phyloP scores from a whole-genome alignment of 805 yeast genomes.

The Lipomyces yamadae region DNA sequence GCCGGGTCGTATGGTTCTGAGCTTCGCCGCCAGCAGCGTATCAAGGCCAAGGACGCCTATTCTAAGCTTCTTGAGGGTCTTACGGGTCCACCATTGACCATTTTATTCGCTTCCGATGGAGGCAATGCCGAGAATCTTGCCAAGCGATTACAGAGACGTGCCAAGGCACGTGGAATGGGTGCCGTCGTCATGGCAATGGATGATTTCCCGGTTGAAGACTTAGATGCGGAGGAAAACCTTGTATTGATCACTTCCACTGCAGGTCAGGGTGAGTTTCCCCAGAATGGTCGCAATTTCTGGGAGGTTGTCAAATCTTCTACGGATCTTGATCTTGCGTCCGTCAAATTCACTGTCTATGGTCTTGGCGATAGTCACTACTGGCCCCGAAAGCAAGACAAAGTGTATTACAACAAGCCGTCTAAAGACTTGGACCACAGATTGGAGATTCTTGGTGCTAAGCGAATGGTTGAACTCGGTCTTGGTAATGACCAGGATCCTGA shows the following conservation, averaged over 20 bases:
- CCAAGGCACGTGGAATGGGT: slow-evolving; percentile 77
- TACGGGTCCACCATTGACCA: slow-evolving; percentile 87
- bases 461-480: slow-evolving; percentile 74
- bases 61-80: slow-evolving; percentile 79
- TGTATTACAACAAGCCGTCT: slow-evolving; percentile 90
- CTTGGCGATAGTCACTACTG: slow-evolving; percentile 86
- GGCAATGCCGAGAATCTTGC: slow-evolving; percentile 87
- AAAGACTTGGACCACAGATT: slow-evolving; percentile 71
- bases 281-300: slow-evolving; percentile 79
- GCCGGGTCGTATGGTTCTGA: slow-evolving; percentile 65
- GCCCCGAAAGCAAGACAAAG: slow-evolving; percentile 96
- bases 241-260: slow-evolving; percentile 75
- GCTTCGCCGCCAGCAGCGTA: slow-evolving; percentile 61
- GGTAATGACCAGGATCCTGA: slow-evolving; percentile 99
- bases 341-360: slow-evolving; percentile 69
- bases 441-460: slow-evolving; percentile 71
- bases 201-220: slow-evolving; percentile 72
- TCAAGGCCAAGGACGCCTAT: slow-evolving; percentile 77
- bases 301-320: slow-evolving; percentile 65
- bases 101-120: slow-evolving; percentile 89
- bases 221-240: slow-evolving; percentile 70
- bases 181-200: slow-evolving; percentile 70
- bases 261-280: slow-evolving; percentile 88
- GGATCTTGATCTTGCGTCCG: slow-evolving; percentile 65
- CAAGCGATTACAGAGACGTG: slow-evolving; percentile 75